phyloP scores from a whole-genome alignment of 345 rosid species.

The Kernera saxatilis region DNA sequence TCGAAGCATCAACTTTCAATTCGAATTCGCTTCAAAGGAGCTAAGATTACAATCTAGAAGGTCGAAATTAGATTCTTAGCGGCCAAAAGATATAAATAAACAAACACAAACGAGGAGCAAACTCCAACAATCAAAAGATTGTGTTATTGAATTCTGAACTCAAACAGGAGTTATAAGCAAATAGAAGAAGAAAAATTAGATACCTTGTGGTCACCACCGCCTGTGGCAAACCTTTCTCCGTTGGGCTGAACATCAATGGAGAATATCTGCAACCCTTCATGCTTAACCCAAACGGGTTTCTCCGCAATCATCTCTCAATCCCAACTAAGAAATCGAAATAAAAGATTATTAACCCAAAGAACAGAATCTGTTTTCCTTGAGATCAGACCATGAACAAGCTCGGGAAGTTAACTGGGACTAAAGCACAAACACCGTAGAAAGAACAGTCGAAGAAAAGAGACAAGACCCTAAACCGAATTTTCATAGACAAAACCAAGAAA shows the following conservation, averaged over 20 bases:
- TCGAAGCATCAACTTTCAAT: neutral
- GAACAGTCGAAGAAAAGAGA: neutral
- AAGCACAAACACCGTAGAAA: neutral
- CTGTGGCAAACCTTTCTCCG: constrained; percentile 92
- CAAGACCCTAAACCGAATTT: neutral
- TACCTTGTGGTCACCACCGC: constrained; percentile 99
- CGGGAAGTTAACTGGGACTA: neutral
- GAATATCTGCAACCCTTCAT: constrained; percentile 97
- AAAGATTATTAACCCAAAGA: neutral
- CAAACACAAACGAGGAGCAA: neutral
- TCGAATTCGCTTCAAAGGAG: neutral
- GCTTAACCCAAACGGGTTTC: constrained; percentile 93
- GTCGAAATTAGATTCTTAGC: neutral
- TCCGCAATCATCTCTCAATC: constrained; percentile 73
- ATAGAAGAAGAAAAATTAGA: neutral
- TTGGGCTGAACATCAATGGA: constrained; percentile 97
- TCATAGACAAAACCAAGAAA: neutral
- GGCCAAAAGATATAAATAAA: neutral
- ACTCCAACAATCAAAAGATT: neutral
- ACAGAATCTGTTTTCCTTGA: neutral
- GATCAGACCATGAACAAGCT: constrained; percentile 6
- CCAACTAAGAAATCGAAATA: neutral
- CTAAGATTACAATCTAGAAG: neutral
- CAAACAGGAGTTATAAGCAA: neutral
- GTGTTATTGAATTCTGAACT: neutral